These are phyloP conservation scores for Cucurbita maxima DNA, from an alignment of 306 rosid species.

Conservation along the genomic window DNA sequence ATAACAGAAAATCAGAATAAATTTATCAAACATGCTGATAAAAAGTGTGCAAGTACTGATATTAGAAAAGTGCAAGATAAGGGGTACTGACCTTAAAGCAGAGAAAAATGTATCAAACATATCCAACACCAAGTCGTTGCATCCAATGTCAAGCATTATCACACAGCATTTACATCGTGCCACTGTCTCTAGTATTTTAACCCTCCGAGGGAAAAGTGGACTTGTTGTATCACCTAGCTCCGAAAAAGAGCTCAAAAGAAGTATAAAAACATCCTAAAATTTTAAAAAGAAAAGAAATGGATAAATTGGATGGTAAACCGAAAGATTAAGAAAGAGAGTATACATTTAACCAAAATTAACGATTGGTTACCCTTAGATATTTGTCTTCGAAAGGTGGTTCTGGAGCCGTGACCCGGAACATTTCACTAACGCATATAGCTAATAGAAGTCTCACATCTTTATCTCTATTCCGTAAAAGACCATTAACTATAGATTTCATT, in stretches of 20 bases:
- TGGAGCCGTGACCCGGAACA: constrained; percentile 74
- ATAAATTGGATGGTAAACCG: constrained; percentile 1
- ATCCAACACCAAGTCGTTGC: constrained; percentile 52
- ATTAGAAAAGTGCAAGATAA: constrained; percentile 1
- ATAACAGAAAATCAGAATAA: neutral
- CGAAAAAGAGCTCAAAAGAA: constrained; percentile 45
- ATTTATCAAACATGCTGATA: neutral
- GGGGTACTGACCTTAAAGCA: constrained; percentile 49
- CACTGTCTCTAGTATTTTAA: constrained; percentile 65
- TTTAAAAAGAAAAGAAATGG: neutral
- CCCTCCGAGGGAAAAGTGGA: constrained; percentile 58
- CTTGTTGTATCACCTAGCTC: constrained; percentile 58
- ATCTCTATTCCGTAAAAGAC: constrained; percentile 51
- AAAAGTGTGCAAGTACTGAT: neutral
- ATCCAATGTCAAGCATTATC: constrained; percentile 69
- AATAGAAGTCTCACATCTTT: constrained; percentile 71
- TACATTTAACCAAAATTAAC: neutral
- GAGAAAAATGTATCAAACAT: constrained; percentile 67
- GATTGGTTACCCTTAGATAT: constrained; percentile 46
- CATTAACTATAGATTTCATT: constrained; percentile 22
- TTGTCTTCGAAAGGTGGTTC: constrained; percentile 62
- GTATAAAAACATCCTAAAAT: constrained; percentile 56
- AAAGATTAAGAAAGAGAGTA: neutral
- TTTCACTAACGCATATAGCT: constrained; percentile 56
- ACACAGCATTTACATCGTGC: constrained; percentile 63